These are phyloP conservation scores for Ophiocordyceps camponoti-floridani DNA, from an alignment of 2,329 filamentous ascomycete genomes.

Conservation along the genomic window DNA sequence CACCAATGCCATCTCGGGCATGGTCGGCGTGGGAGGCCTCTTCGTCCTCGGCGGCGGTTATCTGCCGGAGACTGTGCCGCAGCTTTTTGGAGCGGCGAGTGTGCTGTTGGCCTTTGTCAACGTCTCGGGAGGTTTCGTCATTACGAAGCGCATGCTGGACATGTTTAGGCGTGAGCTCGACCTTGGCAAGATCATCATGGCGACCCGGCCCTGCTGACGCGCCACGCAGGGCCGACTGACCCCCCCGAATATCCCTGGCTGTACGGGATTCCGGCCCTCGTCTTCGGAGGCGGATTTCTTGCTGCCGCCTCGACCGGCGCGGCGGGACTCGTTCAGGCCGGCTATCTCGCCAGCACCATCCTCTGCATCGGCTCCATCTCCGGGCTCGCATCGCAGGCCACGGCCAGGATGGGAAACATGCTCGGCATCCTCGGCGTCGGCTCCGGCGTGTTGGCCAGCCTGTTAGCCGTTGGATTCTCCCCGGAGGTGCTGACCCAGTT, in stretches of 20 bases:
- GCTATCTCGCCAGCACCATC: slow-evolving; percentile 69
- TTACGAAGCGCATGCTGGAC: slow-evolving; percentile 85
- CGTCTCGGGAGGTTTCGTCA: slow-evolving; percentile 74
- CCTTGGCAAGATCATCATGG: not conserved
- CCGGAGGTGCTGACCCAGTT: slow-evolving; percentile 68
- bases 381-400: slow-evolving; percentile 63
- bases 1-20: slow-evolving; percentile 81
- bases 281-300: slow-evolving; percentile 70
- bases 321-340: slow-evolving; percentile 70
- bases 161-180: slow-evolving; percentile 56
- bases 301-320: slow-evolving; percentile 67
- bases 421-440: slow-evolving; percentile 74
- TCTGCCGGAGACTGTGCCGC: slow-evolving; percentile 60
- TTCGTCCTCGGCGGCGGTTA: slow-evolving; percentile 79
- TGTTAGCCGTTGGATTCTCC: slow-evolving; percentile 66
- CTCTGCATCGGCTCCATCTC: slow-evolving; percentile 76
- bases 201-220: slow-evolving; percentile 4
- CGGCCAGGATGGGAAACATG: slow-evolving; percentile 70
- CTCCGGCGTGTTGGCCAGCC: slow-evolving; percentile 65
- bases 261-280: slow-evolving; percentile 56
- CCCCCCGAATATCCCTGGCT: slow-evolving; percentile 80
- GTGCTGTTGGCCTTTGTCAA: slow-evolving; percentile 80
- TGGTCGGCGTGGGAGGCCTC: slow-evolving; percentile 77
- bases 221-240: slow-evolving; percentile 47
- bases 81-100: slow-evolving; percentile 59